Base-by-base conservation (phyloP, 1,139 yeast species). In the Oligophagozyma castellii region DNA sequence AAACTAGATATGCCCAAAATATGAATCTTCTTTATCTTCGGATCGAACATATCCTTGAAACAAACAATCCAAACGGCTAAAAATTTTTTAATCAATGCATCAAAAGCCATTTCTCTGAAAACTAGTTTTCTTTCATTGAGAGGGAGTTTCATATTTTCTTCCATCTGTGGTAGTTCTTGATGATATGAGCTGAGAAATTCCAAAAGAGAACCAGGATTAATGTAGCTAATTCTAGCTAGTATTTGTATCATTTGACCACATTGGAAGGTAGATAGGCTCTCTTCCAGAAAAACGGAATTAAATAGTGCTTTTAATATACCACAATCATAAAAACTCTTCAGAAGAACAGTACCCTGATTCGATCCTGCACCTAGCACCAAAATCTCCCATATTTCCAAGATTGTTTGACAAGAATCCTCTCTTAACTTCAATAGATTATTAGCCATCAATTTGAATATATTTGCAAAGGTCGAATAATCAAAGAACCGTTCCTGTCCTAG, bases 391-490 rank as follows among this genome's bases (percentile, higher is more conserved):
- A 70, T 53, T 6, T 79, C 67, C 7, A 76, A 55, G 21, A 75
- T 59, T 5, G 74, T 51, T 22, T 63, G 67, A 32, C 73, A 62
- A 0, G 83, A 58, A 46, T 80, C 93, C 43, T 78, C 86, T 35
- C 92, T 64, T 70, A 80, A 65, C 15, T 61, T 63, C 15, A 67
- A 53, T 15, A 80, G 47, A 45, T 78, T 76, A 2, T 61, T 64
- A 0, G 77, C 63, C 28, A 78, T 50, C 4, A 69, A 59, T 25
- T 61, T 51, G 37, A 78, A 69, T n/a, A 72, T 50, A 22, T 61
- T 61, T 5, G 54, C 33, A 8, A 58, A 51, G n/a, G 55, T 35
- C 5, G 40, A 38, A 5, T 54, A 56, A 4, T 49, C 36, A 35
- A 70, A 65, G n/a, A 73, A 42, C 6, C 59, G 56, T 6, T 40